A percentile compares a stretch with the other conserved stretches of the same genome.
These are phyloP conservation scores for Tulasnella sp. DNA, from an alignment of 768 basidiomycete genomes.

Conservation along the genomic window DNA sequence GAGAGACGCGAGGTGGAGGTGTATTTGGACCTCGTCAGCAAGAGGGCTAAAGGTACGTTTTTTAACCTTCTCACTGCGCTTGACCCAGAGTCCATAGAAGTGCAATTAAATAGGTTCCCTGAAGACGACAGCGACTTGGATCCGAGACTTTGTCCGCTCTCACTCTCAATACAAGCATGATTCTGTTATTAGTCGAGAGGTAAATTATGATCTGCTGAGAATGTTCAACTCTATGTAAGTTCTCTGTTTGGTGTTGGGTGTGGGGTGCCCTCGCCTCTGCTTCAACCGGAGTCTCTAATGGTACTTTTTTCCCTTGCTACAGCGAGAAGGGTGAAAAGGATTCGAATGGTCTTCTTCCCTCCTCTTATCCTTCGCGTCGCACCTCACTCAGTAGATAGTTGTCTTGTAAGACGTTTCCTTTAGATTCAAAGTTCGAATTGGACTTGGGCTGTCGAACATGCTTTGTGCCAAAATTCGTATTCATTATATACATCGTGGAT, in stretches of 20 bases:
- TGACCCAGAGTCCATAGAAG: background rate
- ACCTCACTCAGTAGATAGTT: background rate
- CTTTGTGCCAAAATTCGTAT: no score
- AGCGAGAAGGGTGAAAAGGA: constrained; percentile 5
- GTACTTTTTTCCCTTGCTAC: background rate
- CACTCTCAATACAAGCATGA: constrained; percentile 90
- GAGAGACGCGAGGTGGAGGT: constrained; percentile 65
- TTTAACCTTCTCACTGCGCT: background rate
- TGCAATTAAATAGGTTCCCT: constrained; percentile 61
- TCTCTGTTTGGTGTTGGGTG: background rate
- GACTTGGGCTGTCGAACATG: no score
- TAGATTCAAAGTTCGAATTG: no score
- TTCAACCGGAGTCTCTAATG: background rate
- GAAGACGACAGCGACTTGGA: constrained; percentile 88
- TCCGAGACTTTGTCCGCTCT: constrained; percentile 83
- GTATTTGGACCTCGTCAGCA: constrained; percentile 78
- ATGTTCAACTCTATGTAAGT: constrained; percentile 90
- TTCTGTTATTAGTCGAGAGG: constrained; percentile 86
- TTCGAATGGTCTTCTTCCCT: background rate
- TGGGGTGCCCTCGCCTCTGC: background rate
- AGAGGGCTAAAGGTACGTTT: constrained; percentile 72
- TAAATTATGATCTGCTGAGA: constrained; percentile 90
- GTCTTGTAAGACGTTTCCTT: background rate
- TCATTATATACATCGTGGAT: no score
- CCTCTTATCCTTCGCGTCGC: background rate